Evolutionary conservation across 1,139 yeast species (phyloP).

Genomic region (Chernovozyma sophiae-reginae): DNA sequence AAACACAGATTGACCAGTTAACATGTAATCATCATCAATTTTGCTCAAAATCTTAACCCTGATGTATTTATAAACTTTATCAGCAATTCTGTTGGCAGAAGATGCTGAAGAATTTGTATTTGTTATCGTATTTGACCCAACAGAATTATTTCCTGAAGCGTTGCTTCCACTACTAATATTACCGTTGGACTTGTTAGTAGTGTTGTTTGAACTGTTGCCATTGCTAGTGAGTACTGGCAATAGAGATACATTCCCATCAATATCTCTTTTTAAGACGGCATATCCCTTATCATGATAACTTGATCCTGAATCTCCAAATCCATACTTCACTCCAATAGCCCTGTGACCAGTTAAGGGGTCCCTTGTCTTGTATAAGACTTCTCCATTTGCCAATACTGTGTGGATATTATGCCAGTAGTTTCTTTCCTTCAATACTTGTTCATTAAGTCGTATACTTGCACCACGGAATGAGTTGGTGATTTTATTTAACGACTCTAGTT

Average conservation of each 20-base stretch:
- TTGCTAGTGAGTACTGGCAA: slow-evolving; percentile 22
- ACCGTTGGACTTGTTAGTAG: neutral
- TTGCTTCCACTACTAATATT: neutral
- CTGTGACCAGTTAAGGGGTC: slow-evolving; percentile 46
- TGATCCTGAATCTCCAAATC: slow-evolving; percentile 90
- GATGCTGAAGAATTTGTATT: neutral
- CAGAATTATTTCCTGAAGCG: neutral
- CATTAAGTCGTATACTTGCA: slow-evolving; percentile 49
- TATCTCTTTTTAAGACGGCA: slow-evolving; percentile 53
- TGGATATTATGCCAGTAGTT: slow-evolving; percentile 68
- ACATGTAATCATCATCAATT: slow-evolving; percentile 47
- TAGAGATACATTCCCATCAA: slow-evolving; percentile 33
- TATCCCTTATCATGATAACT: slow-evolving; percentile 68
- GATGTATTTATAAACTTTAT: slow-evolving; percentile 38
- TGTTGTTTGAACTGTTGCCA: slow-evolving; percentile 11
- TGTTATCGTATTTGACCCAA: no score
- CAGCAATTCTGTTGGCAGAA: slow-evolving; percentile 11
- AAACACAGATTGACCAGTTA: slow-evolving; percentile 43
- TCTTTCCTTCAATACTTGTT: slow-evolving; percentile 59
- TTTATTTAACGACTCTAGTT: slow-evolving; percentile 59
- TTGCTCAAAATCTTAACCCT: slow-evolving; percentile 53
- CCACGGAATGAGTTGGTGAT: slow-evolving; percentile 49
- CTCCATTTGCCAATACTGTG: slow-evolving; percentile 52
- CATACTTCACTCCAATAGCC: slow-evolving; percentile 76
- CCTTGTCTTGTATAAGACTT: slow-evolving; percentile 67